Conservation (phyloP, 345 rosid genomes). For the Salix dunnii region DNA sequence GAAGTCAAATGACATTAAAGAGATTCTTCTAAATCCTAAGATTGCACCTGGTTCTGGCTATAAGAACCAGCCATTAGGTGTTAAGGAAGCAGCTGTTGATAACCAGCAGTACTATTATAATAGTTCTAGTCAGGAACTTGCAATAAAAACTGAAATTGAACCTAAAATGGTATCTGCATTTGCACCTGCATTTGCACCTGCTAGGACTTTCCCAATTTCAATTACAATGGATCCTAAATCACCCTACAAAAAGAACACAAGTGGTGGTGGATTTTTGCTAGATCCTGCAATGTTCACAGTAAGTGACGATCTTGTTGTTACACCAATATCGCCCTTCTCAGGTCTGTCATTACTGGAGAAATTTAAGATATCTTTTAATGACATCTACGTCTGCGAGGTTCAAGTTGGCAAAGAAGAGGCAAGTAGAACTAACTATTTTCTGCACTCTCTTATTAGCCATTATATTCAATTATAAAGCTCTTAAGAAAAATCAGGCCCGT, state of each 20-base stretch:
- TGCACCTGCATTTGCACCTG: too few species aligned
- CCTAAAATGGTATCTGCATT: too few species aligned
- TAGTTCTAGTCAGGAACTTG: too few species aligned
- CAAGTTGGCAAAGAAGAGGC: conserved; percentile 14
- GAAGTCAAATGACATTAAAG: neutral
- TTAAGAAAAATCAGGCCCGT: too few species aligned
- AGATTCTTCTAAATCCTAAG: conserved; percentile 17
- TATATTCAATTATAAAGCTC: too few species aligned
- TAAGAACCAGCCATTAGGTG: neutral
- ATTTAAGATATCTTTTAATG: conserved; percentile 15
- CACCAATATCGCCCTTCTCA: conserved; percentile 3
- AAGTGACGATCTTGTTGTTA: conserved; percentile 15
- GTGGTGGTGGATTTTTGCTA: neutral
- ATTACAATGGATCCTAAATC: conserved; percentile 14
- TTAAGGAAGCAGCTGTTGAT: neutral
- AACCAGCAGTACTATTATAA: neutral
- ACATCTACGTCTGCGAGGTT: conserved; percentile 3
- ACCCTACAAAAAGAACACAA: neutral
- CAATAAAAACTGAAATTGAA: neutral
- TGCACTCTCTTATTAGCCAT: too few species aligned
- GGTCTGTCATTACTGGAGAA: conserved; percentile 5
- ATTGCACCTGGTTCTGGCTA: conserved; percentile 12
- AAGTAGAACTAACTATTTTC: neutral
- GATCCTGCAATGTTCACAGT: conserved; percentile 15
- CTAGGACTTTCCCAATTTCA: neutral